Percentiles rank a stretch among this genome's conserved stretches.
These are phyloP conservation scores for Penstemon eatonii DNA, from an alignment of 257 asterid genomes.

Conservation along the genomic window DNA sequence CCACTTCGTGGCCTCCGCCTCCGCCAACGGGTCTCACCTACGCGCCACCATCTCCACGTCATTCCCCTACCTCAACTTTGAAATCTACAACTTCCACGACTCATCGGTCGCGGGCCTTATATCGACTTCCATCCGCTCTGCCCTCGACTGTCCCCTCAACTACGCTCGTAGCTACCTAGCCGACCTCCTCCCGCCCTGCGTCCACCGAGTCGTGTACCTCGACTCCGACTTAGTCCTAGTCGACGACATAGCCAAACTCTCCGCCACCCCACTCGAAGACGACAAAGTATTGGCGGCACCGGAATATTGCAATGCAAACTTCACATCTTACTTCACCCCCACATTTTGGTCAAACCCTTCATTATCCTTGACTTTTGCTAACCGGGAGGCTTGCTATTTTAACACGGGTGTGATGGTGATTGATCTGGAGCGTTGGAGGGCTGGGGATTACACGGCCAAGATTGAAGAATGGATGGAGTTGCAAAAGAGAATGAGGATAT, in stretches of 20 bases:
- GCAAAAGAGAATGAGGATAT: constrained; percentile 48
- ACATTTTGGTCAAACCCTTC: constrained; percentile 47
- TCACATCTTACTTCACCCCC: constrained; percentile 41
- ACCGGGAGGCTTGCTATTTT: constrained; percentile 41
- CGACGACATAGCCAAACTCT: constrained; percentile 42
- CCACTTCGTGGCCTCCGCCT: constrained; percentile 46
- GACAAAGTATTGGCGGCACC: constrained; percentile 43
- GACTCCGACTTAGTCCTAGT: constrained; percentile 45
- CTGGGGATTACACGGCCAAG: constrained; percentile 34
- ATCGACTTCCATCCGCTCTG: constrained; percentile 46
- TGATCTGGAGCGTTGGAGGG: constrained; percentile 43
- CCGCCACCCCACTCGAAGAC: constrained; percentile 31
- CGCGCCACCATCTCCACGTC: constrained; percentile 22
- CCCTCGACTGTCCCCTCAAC: constrained; percentile 47
- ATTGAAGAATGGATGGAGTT: constrained; percentile 50
- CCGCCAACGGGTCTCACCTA: constrained; percentile 21
- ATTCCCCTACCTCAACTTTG: constrained; percentile 39
- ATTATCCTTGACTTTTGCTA: constrained; percentile 36
- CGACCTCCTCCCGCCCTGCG: constrained; percentile 34
- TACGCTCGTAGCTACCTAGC: constrained; percentile 47
- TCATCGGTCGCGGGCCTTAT: constrained; percentile 36
- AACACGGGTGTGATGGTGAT: constrained; percentile 51
- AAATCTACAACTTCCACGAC: constrained; percentile 33
- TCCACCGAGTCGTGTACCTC: constrained; percentile 33
- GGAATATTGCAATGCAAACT: constrained; percentile 47